Conservation (phyloP, 1,284 basidiomycete species). For the Irpex rosettiformis region DNA sequence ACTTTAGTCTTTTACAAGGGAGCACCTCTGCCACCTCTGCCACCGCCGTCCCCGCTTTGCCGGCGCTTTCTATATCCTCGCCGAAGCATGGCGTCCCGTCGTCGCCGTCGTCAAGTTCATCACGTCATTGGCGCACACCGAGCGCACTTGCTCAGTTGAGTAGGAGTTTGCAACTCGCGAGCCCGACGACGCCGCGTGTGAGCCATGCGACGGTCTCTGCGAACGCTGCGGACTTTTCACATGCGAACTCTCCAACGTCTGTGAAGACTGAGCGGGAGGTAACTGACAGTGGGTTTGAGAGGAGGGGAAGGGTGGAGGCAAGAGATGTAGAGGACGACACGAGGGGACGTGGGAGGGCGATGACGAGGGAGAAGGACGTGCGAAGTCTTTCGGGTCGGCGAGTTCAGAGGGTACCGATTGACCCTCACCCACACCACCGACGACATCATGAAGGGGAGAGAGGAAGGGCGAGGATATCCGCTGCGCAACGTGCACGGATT, state of each 20-base stretch:
- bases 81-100: slow-evolving; percentile 6
- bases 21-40: slow-evolving; percentile 39
- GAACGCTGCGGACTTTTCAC: slow-evolving; percentile 11
- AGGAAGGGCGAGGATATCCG: slow-evolving; percentile 1
- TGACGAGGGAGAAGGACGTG: slow-evolving; percentile 23
- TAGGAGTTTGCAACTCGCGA: slow-evolving; percentile 24
- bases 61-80: neutral
- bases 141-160: slow-evolving; percentile 40
- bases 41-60: neutral
- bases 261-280: slow-evolving; percentile 16
- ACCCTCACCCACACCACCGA: slow-evolving; percentile 8
- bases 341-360: slow-evolving; percentile 19
- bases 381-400: slow-evolving; percentile 26
- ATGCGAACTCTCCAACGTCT: slow-evolving; percentile 1
- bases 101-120: slow-evolving; percentile 38
- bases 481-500: slow-evolving; percentile 23
- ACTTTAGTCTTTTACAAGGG: slow-evolving; percentile 68
- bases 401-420: slow-evolving; percentile 15
- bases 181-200: slow-evolving; percentile 31
- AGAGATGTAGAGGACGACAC: slow-evolving; percentile 20
- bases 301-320: slow-evolving; percentile 5
- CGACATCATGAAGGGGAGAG: neutral
- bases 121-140: slow-evolving; percentile 31
- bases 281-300: neutral
- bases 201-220: slow-evolving; percentile 28